Evolutionary conservation across 2,329 filamentous ascomycete genomes (phyloP), one percentile per base, ranked within the genome.

Genomic region (Alternaria tenuissima): DNA sequence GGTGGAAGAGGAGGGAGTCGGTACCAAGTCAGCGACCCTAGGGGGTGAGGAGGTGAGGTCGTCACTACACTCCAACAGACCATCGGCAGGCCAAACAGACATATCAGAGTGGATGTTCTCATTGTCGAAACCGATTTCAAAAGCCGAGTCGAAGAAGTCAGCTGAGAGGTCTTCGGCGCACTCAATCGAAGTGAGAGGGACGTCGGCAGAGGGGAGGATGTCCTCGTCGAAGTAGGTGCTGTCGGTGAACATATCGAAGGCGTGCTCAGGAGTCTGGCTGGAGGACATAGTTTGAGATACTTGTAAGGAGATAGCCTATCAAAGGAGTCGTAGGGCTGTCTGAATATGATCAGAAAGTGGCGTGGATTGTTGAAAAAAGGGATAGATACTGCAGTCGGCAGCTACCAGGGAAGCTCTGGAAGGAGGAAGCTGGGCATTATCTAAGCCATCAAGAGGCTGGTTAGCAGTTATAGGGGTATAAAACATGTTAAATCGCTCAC

Each of bases 391-490:
- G 9, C 16, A 54, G n/a, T 34, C 52, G 44, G 55, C 18, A 8
- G 47, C 24, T 22, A 38, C n/a, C 6, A 49, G 34, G 22, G 30
- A 34, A 26, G 41, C 36, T 60, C 16, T 60, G 57, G 36, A 57
- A 32, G 38, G 36, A 4, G 18, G 16, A 38, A 38, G 24, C 57
- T 60, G 42, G 52, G 52, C 28, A 20, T 39, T 18, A 42, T 34
- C 41, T 62, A 52, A 55, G 49, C 56, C 38, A 51, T 20, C 4
- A 18, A 14, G 48, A 52, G 54, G 54, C 30, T 55, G 47, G 32
- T 46, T 22, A 48, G 47, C 12, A n/a, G 14, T 24, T 14, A 18
- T 34, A 16, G 41, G 22, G 46, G 7, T 34, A 28, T 32, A 43
- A 9, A 20, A n/a, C 11, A n/a, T 16, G 28, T n/a, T 26, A 52